Conservation (phyloP, 768 basidiomycete species). For the Leccinum uliginosum region DNA sequence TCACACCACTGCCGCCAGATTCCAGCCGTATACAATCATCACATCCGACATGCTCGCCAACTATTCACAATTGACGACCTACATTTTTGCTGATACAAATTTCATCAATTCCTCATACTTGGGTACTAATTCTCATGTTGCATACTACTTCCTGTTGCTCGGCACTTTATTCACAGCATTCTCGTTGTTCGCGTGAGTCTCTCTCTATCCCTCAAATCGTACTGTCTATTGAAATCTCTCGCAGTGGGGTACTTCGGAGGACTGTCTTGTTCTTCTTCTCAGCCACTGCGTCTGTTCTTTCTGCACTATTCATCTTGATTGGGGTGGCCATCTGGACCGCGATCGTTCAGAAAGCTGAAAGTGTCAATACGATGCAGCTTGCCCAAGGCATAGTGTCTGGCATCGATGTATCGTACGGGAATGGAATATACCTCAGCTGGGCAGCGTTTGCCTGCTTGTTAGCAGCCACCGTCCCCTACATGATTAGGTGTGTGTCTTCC, state of each 20-base stretch:
- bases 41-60: constrained; percentile 64
- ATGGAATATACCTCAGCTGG: constrained; percentile 67
- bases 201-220: neutral
- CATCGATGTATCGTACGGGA: constrained; percentile 58
- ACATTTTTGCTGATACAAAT: constrained; percentile 48
- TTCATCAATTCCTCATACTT: constrained; percentile 61
- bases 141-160: constrained; percentile 71
- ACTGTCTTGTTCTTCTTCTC: constrained; percentile 67
- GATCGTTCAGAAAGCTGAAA: constrained; percentile 58
- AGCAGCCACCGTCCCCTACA: constrained; percentile 66
- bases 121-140: constrained; percentile 59
- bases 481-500: constrained; percentile 58
- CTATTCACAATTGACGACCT: constrained; percentile 52
- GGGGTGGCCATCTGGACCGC: constrained; percentile 77
- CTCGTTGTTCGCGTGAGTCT: constrained; percentile 61
- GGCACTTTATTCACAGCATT: constrained; percentile 65
- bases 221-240: constrained; percentile 2
- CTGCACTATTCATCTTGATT: constrained; percentile 60
- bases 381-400: constrained; percentile 46
- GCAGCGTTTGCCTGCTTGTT: constrained; percentile 66
- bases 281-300: constrained; percentile 54
- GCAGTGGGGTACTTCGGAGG: constrained; percentile 63
- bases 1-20: constrained; percentile 51
- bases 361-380: constrained; percentile 51
- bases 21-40: constrained; percentile 61